These are phyloP conservation scores for Macaranga tanarius DNA, from an alignment of 441 rosid genomes.

Conservation along the genomic window DNA sequence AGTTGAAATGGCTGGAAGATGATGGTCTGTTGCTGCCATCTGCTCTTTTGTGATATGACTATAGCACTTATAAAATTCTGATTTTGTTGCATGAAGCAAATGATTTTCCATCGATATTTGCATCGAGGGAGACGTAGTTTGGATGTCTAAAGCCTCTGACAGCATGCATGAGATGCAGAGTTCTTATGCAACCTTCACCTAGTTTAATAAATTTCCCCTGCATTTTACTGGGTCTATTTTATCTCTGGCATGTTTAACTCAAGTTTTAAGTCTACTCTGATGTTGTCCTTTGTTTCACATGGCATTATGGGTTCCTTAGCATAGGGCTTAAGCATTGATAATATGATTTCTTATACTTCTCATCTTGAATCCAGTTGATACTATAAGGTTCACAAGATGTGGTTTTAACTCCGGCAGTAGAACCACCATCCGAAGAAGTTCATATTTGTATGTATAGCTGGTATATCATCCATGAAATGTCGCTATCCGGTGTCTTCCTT, in stretches of 20 bases:
- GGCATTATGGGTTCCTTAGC: not conserved
- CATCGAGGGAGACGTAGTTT: not conserved
- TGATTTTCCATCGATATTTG: not conserved
- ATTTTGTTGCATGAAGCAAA: not conserved
- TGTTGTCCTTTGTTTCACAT: not conserved
- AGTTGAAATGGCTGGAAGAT: not conserved
- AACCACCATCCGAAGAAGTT: slow-evolving; percentile 4
- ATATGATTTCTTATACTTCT: not conserved
- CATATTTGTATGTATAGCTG: slow-evolving; percentile 2
- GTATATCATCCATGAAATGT: not conserved
- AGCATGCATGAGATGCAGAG: no score
- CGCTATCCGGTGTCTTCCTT: slow-evolving; percentile 4
- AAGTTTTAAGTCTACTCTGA: not conserved
- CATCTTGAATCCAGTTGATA: slow-evolving; percentile 9
- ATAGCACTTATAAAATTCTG: not conserved
- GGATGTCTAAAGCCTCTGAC: not conserved
- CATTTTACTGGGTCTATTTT: not conserved
- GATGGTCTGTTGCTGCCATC: not conserved
- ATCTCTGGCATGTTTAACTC: not conserved
- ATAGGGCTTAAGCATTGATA: not conserved
- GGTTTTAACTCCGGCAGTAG: slow-evolving; percentile 12
- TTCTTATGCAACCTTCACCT: not conserved
- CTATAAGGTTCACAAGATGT: slow-evolving; percentile 4
- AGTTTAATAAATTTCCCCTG: not conserved
- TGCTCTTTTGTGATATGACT: not conserved